Base-by-base conservation (phyloP, 345 rosid species). In the Melaleuca quinquenervia region DNA sequence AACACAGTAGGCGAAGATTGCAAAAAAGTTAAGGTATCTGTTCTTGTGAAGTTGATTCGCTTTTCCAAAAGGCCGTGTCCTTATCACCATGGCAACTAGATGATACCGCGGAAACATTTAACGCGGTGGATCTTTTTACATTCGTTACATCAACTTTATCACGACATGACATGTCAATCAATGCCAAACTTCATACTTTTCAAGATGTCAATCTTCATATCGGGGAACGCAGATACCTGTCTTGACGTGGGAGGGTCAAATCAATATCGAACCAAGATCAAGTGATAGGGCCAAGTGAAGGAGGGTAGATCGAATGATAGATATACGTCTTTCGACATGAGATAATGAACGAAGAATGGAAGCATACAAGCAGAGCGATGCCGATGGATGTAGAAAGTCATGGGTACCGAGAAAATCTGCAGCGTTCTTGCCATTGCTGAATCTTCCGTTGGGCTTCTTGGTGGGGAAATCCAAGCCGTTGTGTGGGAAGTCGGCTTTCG, bases 401-500 rank as follows among this genome's bases (percentile, higher is more conserved):
- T 7, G 86, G 89, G 84, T 54, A 93, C 94, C 90, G 5, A 93
- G 82, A 54, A 90, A 90, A 87, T 93, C 95, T 4, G 95, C 95
- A n/a, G 92, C 87, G 86, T 93, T 93, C 88, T 91, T 93, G 86
- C 95, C 95, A 54, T 93, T 93, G 70, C 90, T 60, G 82, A 93
- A 93, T 90, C 95, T 87, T 8, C 95, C 95, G 6, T 93, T 93
- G 13, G 95, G 85, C 85, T 89, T 90, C 83, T 85, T 87, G 50
- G 36, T 84, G 0, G 92, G 90, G 60, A 91, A 93, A 85, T 93
- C 95, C 60, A 93, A 16, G 11, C 95, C 95, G 87, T 93, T 91
- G 86, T 91, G 93, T 48, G 90, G 90, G 82, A 90, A 91, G 85
- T 91, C 29, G 4, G 95, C 93, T 76, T 89, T 91, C 20, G 88